These are phyloP conservation scores for Lipomyces chichibuensis DNA, from an alignment of 805 yeast genomes.

Conservation along the genomic window DNA sequence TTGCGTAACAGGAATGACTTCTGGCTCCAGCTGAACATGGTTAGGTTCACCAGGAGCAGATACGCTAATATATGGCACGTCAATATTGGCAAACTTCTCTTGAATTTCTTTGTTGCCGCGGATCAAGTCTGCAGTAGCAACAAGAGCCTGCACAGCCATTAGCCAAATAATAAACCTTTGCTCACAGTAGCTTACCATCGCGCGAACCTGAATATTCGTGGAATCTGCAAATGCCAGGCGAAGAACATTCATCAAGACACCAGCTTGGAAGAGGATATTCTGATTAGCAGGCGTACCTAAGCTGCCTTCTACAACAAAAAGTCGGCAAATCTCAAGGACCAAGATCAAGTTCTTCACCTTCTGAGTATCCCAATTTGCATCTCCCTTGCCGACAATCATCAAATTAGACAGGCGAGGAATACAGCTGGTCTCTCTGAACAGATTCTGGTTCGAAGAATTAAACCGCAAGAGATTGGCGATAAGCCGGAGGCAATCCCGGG, in stretches of 20 bases:
- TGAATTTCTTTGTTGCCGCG: constrained; percentile 69
- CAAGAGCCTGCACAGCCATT: constrained; percentile 62
- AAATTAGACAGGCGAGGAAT: constrained; percentile 65
- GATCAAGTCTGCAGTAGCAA: constrained; percentile 77
- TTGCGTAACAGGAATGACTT: constrained; percentile 65
- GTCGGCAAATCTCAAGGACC: constrained; percentile 69
- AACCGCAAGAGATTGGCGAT: constrained; percentile 72
- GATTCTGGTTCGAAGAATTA: constrained; percentile 87
- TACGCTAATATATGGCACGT: constrained; percentile 91
- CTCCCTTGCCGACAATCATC: constrained; percentile 51
- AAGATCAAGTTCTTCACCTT: constrained; percentile 66
- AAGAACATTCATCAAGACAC: constrained; percentile 66
- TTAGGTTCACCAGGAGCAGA: constrained; percentile 49
- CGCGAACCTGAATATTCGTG: constrained; percentile 68
- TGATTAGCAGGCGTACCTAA: constrained; percentile 68
- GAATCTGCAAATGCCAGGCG: constrained; percentile 66
- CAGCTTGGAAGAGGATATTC: constrained; percentile 58
- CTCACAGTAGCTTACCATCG: constrained; percentile 37
- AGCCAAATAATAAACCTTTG: constrained; percentile 59
- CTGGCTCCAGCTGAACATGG: constrained; percentile 41
- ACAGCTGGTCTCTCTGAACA: constrained; percentile 84
- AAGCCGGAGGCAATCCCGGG: constrained; percentile 83
- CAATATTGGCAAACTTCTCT: constrained; percentile 71
- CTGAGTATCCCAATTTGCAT: constrained; percentile 77
- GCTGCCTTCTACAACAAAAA: constrained; percentile 74